Percentiles rank a stretch among this genome's conserved stretches.
Conservation (phyloP, 78 protist genomes). For the Goniomonas avonlea region DNA sequence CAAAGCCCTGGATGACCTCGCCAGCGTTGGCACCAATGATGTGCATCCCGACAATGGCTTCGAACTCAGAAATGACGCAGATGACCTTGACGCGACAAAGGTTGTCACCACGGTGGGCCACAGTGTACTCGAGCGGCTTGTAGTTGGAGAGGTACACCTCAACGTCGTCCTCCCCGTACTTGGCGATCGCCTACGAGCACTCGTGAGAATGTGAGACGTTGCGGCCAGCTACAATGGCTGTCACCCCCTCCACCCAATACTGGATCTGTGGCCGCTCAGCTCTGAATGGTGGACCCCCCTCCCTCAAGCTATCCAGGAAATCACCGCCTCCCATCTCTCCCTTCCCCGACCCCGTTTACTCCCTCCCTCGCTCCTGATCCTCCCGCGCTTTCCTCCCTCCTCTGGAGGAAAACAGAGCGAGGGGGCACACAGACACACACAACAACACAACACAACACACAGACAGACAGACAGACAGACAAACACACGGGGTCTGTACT, state of each 20-base stretch:
- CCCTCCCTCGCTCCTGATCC: not conserved
- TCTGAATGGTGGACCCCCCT: not conserved
- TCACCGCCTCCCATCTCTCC: not conserved
- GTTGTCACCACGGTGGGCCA: constrained; percentile 60
- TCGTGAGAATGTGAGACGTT: constrained; percentile 54
- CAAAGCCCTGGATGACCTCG: not conserved
- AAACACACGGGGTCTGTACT: no score
- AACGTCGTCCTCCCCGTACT: constrained; percentile 66
- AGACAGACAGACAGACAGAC: no score
- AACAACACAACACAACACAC: no score
- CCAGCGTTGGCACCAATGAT: not conserved
- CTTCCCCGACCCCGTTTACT: not conserved
- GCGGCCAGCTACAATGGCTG: not conserved
- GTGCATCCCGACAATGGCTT: constrained; percentile 47
- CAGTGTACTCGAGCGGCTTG: constrained; percentile 61
- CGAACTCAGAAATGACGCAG: constrained; percentile 36
- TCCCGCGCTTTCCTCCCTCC: no score
- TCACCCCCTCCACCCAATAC: not conserved
- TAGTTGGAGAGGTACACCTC: constrained; percentile 61
- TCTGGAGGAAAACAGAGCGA: no score
- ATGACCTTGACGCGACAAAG: constrained; percentile 62
- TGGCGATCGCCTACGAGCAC: constrained; percentile 55
- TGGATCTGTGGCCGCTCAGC: not conserved
- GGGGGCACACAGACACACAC: no score
- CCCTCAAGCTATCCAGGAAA: not conserved